phyloP scores from a whole-genome alignment of 129 eudicot genomes.

The Flaveria bidentis region DNA sequence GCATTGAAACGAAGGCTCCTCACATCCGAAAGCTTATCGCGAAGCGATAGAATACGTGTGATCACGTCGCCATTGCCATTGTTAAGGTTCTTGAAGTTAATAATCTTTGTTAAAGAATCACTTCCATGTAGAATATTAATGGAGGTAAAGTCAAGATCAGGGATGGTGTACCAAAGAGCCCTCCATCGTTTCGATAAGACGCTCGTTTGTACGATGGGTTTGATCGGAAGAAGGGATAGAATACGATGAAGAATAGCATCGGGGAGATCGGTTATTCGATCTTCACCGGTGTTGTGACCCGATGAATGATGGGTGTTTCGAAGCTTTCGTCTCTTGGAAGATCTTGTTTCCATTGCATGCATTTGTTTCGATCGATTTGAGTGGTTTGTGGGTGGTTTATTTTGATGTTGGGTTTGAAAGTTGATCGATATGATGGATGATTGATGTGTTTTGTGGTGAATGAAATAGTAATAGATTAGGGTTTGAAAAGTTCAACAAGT shows the following conservation, averaged over 20 bases:
- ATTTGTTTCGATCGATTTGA: slow-evolving; percentile 2
- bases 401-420: neutral
- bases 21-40: slow-evolving; percentile 43
- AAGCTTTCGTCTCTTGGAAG: slow-evolving; percentile 62
- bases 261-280: slow-evolving; percentile 74
- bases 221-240: slow-evolving; percentile 52
- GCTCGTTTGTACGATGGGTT: slow-evolving; percentile 51
- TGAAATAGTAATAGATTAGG: slow-evolving; percentile 19
- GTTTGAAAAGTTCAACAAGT: slow-evolving; percentile 58
- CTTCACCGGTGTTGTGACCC: slow-evolving; percentile 32
- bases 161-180: slow-evolving; percentile 61
- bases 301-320: slow-evolving; percentile 18
- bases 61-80: slow-evolving; percentile 25
- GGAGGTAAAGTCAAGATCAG: slow-evolving; percentile 78
- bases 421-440: neutral
- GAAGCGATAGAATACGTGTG: slow-evolving; percentile 39
- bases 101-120: neutral
- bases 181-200: slow-evolving; percentile 64
- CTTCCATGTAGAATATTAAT: slow-evolving; percentile 1
- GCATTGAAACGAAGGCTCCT: slow-evolving; percentile 55
- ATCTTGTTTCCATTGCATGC: slow-evolving; percentile 73
- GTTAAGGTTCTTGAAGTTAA: slow-evolving; percentile 15
- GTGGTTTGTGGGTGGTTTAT: slow-evolving; percentile 15
- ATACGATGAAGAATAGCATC: slow-evolving; percentile 60
- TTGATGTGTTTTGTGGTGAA: neutral